Conservation (phyloP, 192 early-diverging fungal genomes). For the Podila epicladia region DNA sequence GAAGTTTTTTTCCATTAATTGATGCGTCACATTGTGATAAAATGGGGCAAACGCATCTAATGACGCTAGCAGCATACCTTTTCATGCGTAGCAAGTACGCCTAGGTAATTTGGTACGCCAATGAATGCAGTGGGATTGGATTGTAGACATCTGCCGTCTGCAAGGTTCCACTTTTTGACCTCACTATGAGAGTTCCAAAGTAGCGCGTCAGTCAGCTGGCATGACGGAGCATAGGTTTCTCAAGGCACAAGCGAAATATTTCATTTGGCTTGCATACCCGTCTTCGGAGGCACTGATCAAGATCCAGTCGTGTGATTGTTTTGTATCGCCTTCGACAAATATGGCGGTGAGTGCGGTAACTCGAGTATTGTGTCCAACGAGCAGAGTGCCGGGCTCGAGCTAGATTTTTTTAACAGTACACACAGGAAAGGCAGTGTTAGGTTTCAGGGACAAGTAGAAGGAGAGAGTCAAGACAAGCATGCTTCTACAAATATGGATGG, state of each 20-base stretch:
- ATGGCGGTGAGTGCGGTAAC: constrained; percentile 56
- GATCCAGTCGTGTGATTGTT: constrained; percentile 54
- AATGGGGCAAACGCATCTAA: not conserved
- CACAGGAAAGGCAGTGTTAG: not conserved
- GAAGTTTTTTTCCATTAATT: not conserved
- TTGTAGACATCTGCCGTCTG: constrained; percentile 63
- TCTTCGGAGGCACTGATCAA: constrained; percentile 65
- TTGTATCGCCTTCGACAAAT: constrained; percentile 51
- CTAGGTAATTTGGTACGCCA: constrained; percentile 56
- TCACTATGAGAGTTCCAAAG: constrained; percentile 33
- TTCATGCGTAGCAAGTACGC: constrained; percentile 49
- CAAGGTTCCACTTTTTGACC: constrained; percentile 58
- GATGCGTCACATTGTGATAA: not conserved
- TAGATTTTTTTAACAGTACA: not conserved
- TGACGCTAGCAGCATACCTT: constrained; percentile 8
- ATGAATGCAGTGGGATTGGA: constrained; percentile 54
- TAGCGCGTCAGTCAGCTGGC: not conserved
- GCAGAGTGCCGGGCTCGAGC: constrained; percentile 55
- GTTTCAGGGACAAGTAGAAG: not conserved
- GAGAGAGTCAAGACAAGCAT: not conserved
- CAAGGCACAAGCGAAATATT: not conserved
- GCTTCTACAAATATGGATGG: too few species aligned
- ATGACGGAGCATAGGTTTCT: not conserved
- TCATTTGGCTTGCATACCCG: constrained; percentile 51
- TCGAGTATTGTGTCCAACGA: constrained; percentile 60